phyloP scores from a whole-genome alignment of 2,329 filamentous ascomycete genomes.

The Macrophomina phaseolina region DNA sequence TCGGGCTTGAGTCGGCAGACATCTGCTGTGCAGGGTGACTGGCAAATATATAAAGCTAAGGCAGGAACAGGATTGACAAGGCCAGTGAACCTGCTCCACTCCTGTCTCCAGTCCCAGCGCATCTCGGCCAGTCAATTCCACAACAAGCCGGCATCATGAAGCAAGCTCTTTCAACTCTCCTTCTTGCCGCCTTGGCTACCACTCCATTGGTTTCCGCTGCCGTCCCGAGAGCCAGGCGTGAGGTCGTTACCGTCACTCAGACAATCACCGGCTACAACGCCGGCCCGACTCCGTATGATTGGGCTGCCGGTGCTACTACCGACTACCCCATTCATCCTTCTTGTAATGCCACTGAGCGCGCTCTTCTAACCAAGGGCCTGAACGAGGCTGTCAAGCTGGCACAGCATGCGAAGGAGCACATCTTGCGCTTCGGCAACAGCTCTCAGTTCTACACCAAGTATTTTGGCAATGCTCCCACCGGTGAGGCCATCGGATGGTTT shows the following conservation, averaged over 20 bases:
- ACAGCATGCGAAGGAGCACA: constrained; percentile 66
- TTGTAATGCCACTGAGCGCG: constrained; percentile 67
- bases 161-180: not conserved
- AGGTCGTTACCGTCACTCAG: constrained; percentile 31
- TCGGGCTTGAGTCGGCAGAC: not conserved
- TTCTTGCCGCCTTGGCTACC: constrained; percentile 4
- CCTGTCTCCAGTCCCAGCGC: not conserved
- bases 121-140: not conserved
- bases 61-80: not conserved
- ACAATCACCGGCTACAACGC: constrained; percentile 33
- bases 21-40: not conserved
- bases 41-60: constrained; percentile 1
- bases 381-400: constrained; percentile 64
- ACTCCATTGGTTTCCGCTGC: not conserved
- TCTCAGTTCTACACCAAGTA: constrained; percentile 69
- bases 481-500: constrained; percentile 66
- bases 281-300: constrained; percentile 35
- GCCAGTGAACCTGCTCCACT: not conserved
- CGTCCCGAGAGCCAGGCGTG: not conserved
- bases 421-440: constrained; percentile 62
- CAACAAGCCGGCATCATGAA: constrained; percentile 8
- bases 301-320: constrained; percentile 47
- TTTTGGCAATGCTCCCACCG: constrained; percentile 66
- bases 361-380: constrained; percentile 62
- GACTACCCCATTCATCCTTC: constrained; percentile 65